Evolutionary conservation across 495 filamentous ascomycete species (phyloP), one percentile per base, ranked within the genome.

Genomic region (Pyrenula massariospora): DNA sequence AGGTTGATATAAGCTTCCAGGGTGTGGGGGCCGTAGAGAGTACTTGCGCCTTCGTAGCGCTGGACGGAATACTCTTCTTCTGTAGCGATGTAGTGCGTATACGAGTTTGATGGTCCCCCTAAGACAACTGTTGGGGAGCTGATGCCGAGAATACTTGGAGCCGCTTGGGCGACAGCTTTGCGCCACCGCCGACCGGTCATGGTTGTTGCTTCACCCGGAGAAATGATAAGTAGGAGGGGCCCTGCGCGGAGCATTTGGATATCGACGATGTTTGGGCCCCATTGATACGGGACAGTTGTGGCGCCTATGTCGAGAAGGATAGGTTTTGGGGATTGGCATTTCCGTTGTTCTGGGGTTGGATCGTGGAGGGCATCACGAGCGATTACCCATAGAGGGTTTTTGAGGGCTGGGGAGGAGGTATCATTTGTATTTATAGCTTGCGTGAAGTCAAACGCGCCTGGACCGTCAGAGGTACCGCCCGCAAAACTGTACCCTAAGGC

Each of bases 111-210:
- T 2, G 92, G 93, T 0, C 88, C 90, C n/a, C 93, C 93, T 12
- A 98, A 74, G 22, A 96, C 88, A 10, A 94, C 87, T 19, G 89
- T 69, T 1, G 90, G 89, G 1, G 78, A 65, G 60, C 66, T 50
- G 65, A 77, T 63, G 20, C 56, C 73, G 8, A 85, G 75, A 0
- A 74, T 66, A 1, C 69, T 58, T 8, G 75, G 69, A 0, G 77
- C 71, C 21, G 76, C 77, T n/a, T 75, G 68, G 22, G 80, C 74
- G 21, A 96, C 79, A n/a, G 89, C 86, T 36, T 84, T 80, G 66
- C 85, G 88, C 93, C 93, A 98, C 12, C 93, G 84, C 15, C 92
- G 78, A 0, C 93, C 92, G 11, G 91, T 84, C 92, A 98, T 98
- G 1, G 92, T 96, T 0, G 87, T 95, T 10, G 89, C 91, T 70